Percentiles rank a stretch among this genome's conserved stretches.
phyloP scores from a whole-genome alignment of 2,329 filamentous ascomycete species.

The Fusarium transvaalense region DNA sequence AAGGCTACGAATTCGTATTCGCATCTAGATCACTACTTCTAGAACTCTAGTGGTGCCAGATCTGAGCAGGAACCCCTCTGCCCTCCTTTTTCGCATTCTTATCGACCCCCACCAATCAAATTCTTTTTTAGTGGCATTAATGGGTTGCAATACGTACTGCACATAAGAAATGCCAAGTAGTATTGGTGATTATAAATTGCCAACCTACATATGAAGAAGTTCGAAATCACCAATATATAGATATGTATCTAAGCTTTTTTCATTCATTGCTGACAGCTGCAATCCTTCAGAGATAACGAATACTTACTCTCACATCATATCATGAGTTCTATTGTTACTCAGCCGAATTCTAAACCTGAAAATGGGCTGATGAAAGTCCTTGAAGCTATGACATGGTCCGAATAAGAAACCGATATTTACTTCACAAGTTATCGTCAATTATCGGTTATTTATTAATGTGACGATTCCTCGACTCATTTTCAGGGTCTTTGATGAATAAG shows the following conservation, averaged over 20 bases:
- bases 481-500: constrained; percentile 49
- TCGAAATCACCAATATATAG: not conserved
- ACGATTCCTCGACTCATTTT: constrained; percentile 45
- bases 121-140: constrained; percentile 2
- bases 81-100: constrained; percentile 45
- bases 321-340: constrained; percentile 6
- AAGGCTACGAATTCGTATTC: constrained; percentile 40
- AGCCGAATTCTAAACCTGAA: not conserved
- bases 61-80: constrained; percentile 22
- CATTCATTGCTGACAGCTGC: not conserved
- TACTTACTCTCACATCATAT: not conserved
- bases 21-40: constrained; percentile 37
- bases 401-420: constrained; percentile 45
- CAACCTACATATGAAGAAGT: not conserved
- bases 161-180: not conserved
- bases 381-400: constrained; percentile 32
- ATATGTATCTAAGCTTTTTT: not conserved
- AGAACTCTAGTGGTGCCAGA: constrained; percentile 29
- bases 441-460: constrained; percentile 28
- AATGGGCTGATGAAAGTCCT: constrained; percentile 44
- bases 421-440: constrained; percentile 32
- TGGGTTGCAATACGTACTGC: constrained; percentile 25
- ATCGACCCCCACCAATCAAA: constrained; percentile 26
- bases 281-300: not conserved
- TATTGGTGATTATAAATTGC: not conserved